phyloP scores from a whole-genome alignment of 768 basidiomycete genomes.

The Amanita polypyramis region DNA sequence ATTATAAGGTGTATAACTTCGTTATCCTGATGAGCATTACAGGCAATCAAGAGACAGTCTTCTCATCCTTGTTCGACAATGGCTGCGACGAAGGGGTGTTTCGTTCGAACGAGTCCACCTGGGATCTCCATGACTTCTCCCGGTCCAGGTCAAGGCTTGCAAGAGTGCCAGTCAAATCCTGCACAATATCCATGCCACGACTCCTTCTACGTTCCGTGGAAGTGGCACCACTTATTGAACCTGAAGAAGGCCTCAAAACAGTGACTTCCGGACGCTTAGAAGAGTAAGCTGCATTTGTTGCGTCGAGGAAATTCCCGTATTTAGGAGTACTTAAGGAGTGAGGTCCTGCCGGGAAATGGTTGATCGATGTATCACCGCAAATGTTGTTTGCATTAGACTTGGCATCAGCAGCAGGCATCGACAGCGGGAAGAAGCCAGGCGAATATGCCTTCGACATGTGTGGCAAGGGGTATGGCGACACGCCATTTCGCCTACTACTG shows the following conservation, averaged over 20 bases:
- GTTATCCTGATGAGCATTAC: not conserved
- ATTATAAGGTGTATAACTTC: conserved; percentile 4
- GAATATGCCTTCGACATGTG: conserved; percentile 40
- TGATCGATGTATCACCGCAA: conserved; percentile 17
- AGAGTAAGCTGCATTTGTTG: conserved; percentile 25
- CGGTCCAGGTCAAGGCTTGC: conserved; percentile 63
- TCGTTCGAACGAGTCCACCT: not conserved
- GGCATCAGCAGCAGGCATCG: conserved; percentile 26
- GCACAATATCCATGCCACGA: conserved; percentile 42
- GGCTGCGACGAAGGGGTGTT: not conserved
- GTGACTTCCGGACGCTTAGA: conserved; percentile 36
- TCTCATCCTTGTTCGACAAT: not conserved
- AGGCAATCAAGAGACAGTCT: not conserved
- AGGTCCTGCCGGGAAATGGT: conserved; percentile 32
- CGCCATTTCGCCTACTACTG: conserved; percentile 26
- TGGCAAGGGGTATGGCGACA: conserved; percentile 19
- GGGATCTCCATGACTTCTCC: conserved; percentile 1
- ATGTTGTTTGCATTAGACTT: conserved; percentile 15
- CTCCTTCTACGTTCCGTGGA: conserved; percentile 13
- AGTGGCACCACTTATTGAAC: conserved; percentile 20
- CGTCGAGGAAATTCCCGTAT: conserved; percentile 36
- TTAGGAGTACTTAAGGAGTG: conserved; percentile 36
- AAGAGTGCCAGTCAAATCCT: conserved; percentile 67
- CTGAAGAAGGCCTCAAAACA: conserved; percentile 45
- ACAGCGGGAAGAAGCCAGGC: conserved; percentile 34